Evolutionary conservation across 352 stramenopile species (phyloP), one percentile per base, ranked within the genome.

Genomic region (Globisporangium solare): DNA sequence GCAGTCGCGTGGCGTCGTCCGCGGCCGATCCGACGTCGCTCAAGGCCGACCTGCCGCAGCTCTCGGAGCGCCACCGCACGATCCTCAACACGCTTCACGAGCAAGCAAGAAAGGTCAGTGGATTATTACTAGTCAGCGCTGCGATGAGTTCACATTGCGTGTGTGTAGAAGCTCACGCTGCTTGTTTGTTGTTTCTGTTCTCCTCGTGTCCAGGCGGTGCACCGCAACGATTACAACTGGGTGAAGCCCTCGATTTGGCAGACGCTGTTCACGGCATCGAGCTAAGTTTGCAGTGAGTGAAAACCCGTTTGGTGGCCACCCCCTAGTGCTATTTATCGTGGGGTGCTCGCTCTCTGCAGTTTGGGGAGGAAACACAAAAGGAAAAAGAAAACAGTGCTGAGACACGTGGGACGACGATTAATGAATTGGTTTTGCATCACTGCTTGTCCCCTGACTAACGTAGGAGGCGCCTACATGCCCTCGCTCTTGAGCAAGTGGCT

Each of bases 191-290:
- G 22, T 51, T 18, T 35, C 35, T 54, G 20, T 27, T 41, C 37
- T 7, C 35, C n/a, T n/a, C n/a, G n/a, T 18, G 27, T 59, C 50
- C 54, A 89, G 70, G 77, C 73, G 56, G 85, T 97, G 24, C 72
- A 87, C 39, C 83, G 74, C 60, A 89, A 93, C 61, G 88, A 94
- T 40, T 97, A 97, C 80, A 97, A 97, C 73, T 97, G 88, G 89
- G 87, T 98, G 56, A 91, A 92, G 61, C 90, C 92, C 7, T 90
- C 78, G 18, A 83, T 98, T 49, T 98, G 84, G 83, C 83, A 91
- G 54, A 88, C 83, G 51, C 61, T 93, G 24, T 95, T 94, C 64
- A 86, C 75, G 52, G 27, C 27, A 10, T 35, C 27, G 3, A 35
- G 27, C 27, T 3, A 35, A 35, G 27, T n/a, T n/a, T 10, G 27